A percentile compares a stretch with the other conserved stretches of the same genome.
Conservation (phyloP, 257 asterid genomes). For the Ocimum tenuiflorum region DNA sequence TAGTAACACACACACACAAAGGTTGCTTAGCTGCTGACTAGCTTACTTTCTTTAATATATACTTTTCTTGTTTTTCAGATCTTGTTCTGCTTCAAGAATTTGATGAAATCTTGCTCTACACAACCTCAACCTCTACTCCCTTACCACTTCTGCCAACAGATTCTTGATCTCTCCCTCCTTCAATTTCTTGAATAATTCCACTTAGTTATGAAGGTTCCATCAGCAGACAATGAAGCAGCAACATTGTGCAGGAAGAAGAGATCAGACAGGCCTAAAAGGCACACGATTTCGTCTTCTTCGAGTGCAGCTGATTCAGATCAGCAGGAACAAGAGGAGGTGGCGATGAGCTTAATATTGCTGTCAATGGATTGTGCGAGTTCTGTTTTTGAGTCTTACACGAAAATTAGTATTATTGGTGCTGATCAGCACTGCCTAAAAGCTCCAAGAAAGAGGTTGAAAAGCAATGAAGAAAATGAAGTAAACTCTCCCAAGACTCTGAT, state of each 20-base stretch:
- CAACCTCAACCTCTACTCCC: neutral
- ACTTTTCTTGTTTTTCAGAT: slow-evolving; percentile 26
- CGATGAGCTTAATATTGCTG: slow-evolving; percentile 56
- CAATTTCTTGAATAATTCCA: no score
- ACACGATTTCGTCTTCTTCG: slow-evolving; percentile 28
- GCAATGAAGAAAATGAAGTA: slow-evolving; percentile 16
- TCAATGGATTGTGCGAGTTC: slow-evolving; percentile 37
- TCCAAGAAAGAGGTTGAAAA: slow-evolving; percentile 22
- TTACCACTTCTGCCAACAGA: no score
- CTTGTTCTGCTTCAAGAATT: slow-evolving; percentile 16
- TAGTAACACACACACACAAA: neutral
- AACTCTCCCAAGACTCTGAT: slow-evolving; percentile 23
- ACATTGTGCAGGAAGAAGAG: slow-evolving; percentile 32
- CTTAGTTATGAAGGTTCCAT: slow-evolving; percentile 36
- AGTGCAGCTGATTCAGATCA: slow-evolving; percentile 26
- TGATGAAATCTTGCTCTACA: neutral
- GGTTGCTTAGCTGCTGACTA: neutral
- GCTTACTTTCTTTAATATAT: neutral
- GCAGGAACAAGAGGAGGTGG: slow-evolving; percentile 65
- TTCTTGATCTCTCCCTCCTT: neutral
- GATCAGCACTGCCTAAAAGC: no score
- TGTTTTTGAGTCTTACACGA: slow-evolving; percentile 19
- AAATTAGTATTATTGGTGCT: no score
- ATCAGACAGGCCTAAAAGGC: slow-evolving; percentile 50
- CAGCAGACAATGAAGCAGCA: slow-evolving; percentile 28